These are phyloP conservation scores for Phytophthora vignae DNA, from an alignment of 352 stramenopile species.

Conservation along the genomic window DNA sequence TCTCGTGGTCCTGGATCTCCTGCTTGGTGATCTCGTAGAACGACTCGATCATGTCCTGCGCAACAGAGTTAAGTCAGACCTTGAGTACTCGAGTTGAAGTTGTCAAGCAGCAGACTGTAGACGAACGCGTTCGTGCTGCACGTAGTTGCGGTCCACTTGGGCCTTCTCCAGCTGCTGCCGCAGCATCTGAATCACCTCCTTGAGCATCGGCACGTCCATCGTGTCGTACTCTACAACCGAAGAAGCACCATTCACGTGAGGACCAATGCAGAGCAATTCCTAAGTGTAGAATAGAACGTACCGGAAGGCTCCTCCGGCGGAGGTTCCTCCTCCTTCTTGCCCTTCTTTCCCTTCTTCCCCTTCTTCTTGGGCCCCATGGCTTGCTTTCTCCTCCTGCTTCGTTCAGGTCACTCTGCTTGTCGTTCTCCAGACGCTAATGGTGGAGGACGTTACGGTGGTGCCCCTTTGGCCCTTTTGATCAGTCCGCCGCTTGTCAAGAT, in stretches of 20 bases:
- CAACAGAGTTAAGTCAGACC: neutral
- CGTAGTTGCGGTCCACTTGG: slow-evolving; percentile 94
- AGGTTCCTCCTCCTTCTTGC: slow-evolving; percentile 68
- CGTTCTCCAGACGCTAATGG: neutral
- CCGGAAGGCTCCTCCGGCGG: slow-evolving; percentile 77
- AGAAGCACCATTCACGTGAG: neutral
- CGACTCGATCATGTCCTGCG: slow-evolving; percentile 94
- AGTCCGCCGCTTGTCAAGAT: slow-evolving; percentile 16
- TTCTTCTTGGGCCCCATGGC: slow-evolving; percentile 87
- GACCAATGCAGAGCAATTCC: neutral
- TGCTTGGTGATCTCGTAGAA: slow-evolving; percentile 96
- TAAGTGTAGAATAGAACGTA: slow-evolving; percentile 21
- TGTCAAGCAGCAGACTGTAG: neutral
- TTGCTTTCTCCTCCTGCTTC: no score
- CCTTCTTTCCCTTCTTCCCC: slow-evolving; percentile 79
- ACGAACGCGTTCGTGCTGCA: slow-evolving; percentile 91
- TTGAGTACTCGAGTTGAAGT: slow-evolving; percentile 17
- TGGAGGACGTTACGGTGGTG: slow-evolving; percentile 26
- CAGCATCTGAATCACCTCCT: slow-evolving; percentile 94
- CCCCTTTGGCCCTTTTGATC: slow-evolving; percentile 10
- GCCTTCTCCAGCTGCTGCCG: slow-evolving; percentile 92
- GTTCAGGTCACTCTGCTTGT: neutral
- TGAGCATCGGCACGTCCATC: slow-evolving; percentile 94
- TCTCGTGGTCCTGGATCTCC: slow-evolving; percentile 92
- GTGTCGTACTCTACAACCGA: slow-evolving; percentile 85